Evolutionary conservation across 768 basidiomycete species (phyloP).

Genomic region (Boletus rubescentipes): DNA sequence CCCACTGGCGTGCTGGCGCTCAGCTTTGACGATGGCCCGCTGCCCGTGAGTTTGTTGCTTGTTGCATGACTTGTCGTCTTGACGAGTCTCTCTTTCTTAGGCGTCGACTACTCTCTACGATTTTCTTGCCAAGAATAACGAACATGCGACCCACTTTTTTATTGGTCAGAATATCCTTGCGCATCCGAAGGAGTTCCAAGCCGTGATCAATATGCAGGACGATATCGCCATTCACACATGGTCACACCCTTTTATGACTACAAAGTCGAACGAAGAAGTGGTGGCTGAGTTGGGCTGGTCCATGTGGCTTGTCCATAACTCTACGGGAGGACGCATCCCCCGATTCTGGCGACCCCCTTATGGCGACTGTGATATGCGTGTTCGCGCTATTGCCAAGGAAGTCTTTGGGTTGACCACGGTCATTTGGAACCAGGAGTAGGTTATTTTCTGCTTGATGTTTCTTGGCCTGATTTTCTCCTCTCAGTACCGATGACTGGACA

Average conservation of each 20-base stretch:
- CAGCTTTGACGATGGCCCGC: conserved; percentile 83
- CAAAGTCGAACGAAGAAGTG: conserved; percentile 64
- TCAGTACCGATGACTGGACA: conserved; percentile 77
- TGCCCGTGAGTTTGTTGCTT: conserved; percentile 35
- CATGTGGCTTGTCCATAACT: conserved; percentile 73
- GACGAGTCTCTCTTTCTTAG: conserved; percentile 24
- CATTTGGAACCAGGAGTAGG: conserved; percentile 89
- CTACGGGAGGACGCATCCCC: conserved; percentile 73
- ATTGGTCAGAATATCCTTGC: conserved; percentile 76
- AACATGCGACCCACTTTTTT: conserved; percentile 84
- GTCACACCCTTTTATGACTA: conserved; percentile 82
- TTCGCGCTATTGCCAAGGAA: conserved; percentile 80
- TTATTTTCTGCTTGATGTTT: neutral
- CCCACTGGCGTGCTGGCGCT: conserved; percentile 65
- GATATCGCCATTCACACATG: conserved; percentile 51
- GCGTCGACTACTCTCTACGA: conserved; percentile 50
- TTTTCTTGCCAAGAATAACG: conserved; percentile 65
- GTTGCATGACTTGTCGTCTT: neutral
- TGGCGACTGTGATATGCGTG: conserved; percentile 81
- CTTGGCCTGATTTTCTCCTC: neutral
- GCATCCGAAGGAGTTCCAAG: conserved; percentile 54
- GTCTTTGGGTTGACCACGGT: conserved; percentile 86
- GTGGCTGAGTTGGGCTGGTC: conserved; percentile 80
- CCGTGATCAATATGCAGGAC: conserved; percentile 43
- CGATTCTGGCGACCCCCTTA: conserved; percentile 88